Base-by-base conservation (phyloP, 768 basidiomycete genomes). In the Boletus rubescentipes region DNA sequence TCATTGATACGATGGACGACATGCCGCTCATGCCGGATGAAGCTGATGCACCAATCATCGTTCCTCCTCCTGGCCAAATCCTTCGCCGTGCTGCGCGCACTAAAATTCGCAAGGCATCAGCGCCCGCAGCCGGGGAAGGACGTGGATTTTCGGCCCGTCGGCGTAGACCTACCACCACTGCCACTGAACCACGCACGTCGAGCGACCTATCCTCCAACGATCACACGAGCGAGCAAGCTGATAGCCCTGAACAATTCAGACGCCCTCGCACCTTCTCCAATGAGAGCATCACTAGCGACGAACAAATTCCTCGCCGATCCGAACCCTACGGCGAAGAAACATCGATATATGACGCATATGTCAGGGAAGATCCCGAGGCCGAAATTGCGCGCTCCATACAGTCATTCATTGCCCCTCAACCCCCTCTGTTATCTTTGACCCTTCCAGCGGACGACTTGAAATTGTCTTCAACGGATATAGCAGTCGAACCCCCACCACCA, bases 81-180 rank as follows among this genome's bases (percentile, higher is more conserved):
- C 79, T 99, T 12, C 89, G 93, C 20, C 88, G 97, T 35, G 84
- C 93, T 10, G 93, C 93, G 5, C 85, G 96, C 14, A 99, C 97
- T 1, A 94, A 93, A 76, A 97, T 98, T 61, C 87, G 96, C 34
- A 99, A 98, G 74, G 77, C 86, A 14, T 81, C 83, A 6, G 69
- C 87, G 7, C 78, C 82, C 14, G 89, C 85, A 21, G 91, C 90
- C 70, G 89, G 88, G 11, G 85, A 82, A 32, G 90, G 90, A 2
- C 91, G 91, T 77, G 86, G 93, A 11, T 95, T 95, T 72, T 71
- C 82, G 35, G 71, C 54, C 31, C 67, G 59, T 31, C 60, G 69
- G 43, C 63, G 65, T 45, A 59, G 71, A 32, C 64, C 73, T 16
- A 49, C 68, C 4, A 61, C 67, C 29, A 59, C 57, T 23, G 54